Evolutionary conservation across 2,329 filamentous ascomycete species (phyloP).

Genomic region (Neofusicoccum sp.): DNA sequence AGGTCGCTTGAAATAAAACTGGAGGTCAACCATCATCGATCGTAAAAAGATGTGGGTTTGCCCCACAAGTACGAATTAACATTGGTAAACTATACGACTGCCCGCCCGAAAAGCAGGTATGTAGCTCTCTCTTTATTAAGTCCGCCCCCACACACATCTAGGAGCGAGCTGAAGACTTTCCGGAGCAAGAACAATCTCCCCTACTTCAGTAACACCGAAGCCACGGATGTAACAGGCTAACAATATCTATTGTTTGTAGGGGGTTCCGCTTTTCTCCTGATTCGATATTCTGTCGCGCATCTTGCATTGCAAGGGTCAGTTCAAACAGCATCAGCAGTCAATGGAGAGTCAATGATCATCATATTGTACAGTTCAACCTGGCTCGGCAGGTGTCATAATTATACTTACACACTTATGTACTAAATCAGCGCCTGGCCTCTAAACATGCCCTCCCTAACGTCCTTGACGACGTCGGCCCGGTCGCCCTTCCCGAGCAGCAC

Average conservation of each 20-base stretch:
- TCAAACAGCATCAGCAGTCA: not conserved
- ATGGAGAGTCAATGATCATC: not conserved
- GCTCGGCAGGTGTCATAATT: not conserved
- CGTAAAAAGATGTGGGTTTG: no score
- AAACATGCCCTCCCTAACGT: constrained; percentile 76
- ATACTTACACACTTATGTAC: not conserved
- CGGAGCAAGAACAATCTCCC: constrained; percentile 16
- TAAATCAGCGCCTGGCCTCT: constrained; percentile 51
- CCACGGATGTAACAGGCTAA: constrained; percentile 20
- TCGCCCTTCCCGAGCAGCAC: constrained; percentile 89
- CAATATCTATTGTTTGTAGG: constrained; percentile 20
- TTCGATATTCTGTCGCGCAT: not conserved
- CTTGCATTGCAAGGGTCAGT: not conserved
- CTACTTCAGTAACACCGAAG: constrained; percentile 24
- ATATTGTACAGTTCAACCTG: not conserved
- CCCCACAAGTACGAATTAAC: no score
- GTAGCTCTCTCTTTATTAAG: constrained; percentile 18
- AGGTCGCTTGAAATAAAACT: no score
- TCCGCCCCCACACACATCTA: not conserved
- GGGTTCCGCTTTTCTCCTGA: not conserved
- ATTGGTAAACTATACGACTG: no score
- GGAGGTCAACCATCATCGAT: no score
- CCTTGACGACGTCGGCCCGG: constrained; percentile 82
- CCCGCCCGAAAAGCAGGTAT: not conserved
- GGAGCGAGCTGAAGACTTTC: constrained; percentile 18